A percentile compares a stretch with the other conserved stretches of the same genome.
Conservation (phyloP, 441 rosid species). For the Flueggea neowawraea region DNA sequence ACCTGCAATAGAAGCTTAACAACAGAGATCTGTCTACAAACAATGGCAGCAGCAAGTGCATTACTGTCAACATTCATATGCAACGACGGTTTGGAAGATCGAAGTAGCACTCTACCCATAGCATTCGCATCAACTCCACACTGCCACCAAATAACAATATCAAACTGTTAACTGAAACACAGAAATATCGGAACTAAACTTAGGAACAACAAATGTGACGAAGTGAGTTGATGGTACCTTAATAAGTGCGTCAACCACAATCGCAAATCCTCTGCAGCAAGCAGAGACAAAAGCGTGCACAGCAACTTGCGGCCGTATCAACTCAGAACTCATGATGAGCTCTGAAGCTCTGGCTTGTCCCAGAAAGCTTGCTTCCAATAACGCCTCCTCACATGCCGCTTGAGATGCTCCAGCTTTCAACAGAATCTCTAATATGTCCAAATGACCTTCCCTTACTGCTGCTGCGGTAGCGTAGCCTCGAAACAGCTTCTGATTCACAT, state of each 20-base stretch:
- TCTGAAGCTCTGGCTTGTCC: conserved; percentile 61
- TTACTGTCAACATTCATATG: conserved; percentile 83
- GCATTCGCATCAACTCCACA: conserved; percentile 84
- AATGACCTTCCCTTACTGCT: conserved; percentile 86
- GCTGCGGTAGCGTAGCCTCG: conserved; percentile 86
- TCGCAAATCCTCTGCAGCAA: conserved; percentile 74
- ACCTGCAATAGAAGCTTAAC: conserved; percentile 82
- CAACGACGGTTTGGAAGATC: conserved; percentile 84
- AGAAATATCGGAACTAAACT: conserved; percentile 1
- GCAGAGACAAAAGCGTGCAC: conserved; percentile 88
- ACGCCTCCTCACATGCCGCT: conserved; percentile 93
- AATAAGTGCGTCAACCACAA: conserved; percentile 65
- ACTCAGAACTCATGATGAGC: conserved; percentile 76
- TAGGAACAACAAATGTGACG: not conserved
- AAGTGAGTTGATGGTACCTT: conserved; percentile 33
- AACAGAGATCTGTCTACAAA: conserved; percentile 73
- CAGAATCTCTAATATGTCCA: conserved; percentile 69
- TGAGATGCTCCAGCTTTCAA: conserved; percentile 88
- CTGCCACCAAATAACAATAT: conserved; percentile 37
- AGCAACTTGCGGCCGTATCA: conserved; percentile 82
- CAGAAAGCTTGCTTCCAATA: conserved; percentile 73
- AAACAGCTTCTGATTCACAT: conserved; percentile 87
- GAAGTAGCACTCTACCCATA: conserved; percentile 66
- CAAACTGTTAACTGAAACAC: conserved; percentile 2
- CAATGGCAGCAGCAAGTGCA: conserved; percentile 85